Base-by-base conservation (phyloP, 2,329 filamentous ascomycete genomes). In the Fonsecaea nubica region DNA sequence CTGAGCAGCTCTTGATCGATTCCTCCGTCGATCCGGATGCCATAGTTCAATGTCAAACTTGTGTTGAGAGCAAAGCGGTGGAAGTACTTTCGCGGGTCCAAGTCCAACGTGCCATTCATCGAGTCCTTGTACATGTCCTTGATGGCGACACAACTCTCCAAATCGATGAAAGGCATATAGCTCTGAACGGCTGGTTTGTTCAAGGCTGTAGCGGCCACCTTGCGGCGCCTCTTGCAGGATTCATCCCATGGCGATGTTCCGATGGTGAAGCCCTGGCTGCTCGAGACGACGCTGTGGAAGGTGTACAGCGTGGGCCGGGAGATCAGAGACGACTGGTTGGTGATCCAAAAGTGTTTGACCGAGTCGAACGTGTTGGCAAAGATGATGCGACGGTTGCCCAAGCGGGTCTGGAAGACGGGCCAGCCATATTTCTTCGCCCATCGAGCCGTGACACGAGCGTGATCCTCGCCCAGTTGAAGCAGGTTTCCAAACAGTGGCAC, bases 171-270 rank as follows among this genome's bases (percentile, higher is more conserved):
- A 0, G 91, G 91, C 86, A 93, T 90, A 76, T 94, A 94, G 0
- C 88, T 89, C 73, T 92, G 89, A 1, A 91, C 86, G 0, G 91
- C 88, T 0, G 91, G 90, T 0, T 89, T 85, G 76, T 93, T 93
- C 25, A 94, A 83, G 0, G 92, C 91, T 0, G 91, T 92, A 3
- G 90, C 91, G 1, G 91, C 91, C 0, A 90, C 91, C 80, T 92
- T 93, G 69, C 92, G 86, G 9, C 91, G 85, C 30, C 84, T 82
- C 77, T 93, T 94, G 79, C 90, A 92, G 1, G 88, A 92, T 58
- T 92, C 91, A 68, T 93, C 90, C 89, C 91, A 95, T 0, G 92
- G 91, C 0, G 90, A 93, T 0, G 91, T 92, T 1, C 92, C 92
- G 67, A 95, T 92, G 0, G 91, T 94, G 77, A 92, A 91, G 5